These are phyloP conservation scores for Sporothrix brasiliensis DNA, from an alignment of 2,329 filamentous ascomycete species.

Conservation along the genomic window DNA sequence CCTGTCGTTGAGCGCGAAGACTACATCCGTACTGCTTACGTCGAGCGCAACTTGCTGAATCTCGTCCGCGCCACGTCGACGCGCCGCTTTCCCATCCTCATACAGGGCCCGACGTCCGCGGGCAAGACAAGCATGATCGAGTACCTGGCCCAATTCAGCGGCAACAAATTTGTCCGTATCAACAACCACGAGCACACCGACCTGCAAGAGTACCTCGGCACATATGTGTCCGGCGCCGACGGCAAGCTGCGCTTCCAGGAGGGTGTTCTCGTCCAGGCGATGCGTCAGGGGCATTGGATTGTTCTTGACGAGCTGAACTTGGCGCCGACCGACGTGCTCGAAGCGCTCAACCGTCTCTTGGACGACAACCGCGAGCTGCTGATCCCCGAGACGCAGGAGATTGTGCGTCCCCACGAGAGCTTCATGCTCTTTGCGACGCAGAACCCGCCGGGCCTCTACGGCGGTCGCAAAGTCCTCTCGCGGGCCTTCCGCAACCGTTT, in stretches of 20 bases:
- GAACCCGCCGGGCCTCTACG: slow-evolving; percentile 93
- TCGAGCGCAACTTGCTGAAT: slow-evolving; percentile 92
- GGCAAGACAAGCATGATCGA: slow-evolving; percentile 99
- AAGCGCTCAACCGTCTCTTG: slow-evolving; percentile 90
- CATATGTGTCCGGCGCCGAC: slow-evolving; percentile 83
- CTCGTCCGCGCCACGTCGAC: slow-evolving; percentile 92
- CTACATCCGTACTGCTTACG: slow-evolving; percentile 96
- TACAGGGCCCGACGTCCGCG: slow-evolving; percentile 95
- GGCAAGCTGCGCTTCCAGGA: slow-evolving; percentile 91
- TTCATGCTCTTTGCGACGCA: slow-evolving; percentile 99
- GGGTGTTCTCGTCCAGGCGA: slow-evolving; percentile 86
- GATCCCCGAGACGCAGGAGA: slow-evolving; percentile 93
- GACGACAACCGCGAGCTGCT: slow-evolving; percentile 96
- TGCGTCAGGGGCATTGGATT: slow-evolving; percentile 95
- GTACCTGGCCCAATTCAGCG: slow-evolving; percentile 93
- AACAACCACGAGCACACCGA: slow-evolving; percentile 99
- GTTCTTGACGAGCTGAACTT: slow-evolving; percentile 97
- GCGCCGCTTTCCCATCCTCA: slow-evolving; percentile 84
- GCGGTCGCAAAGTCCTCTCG: slow-evolving; percentile 89
- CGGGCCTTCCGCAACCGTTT: slow-evolving; percentile 96
- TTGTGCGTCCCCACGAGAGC: slow-evolving; percentile 86
- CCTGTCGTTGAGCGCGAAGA: slow-evolving; percentile 72
- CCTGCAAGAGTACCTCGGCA: slow-evolving; percentile 94
- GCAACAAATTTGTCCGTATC: slow-evolving; percentile 96
- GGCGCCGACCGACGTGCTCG: slow-evolving; percentile 93